Percentiles rank a stretch among this genome's conserved stretches.
Conservation (phyloP, 192 early-diverging fungal genomes). For the Coemansia sp. region DNA sequence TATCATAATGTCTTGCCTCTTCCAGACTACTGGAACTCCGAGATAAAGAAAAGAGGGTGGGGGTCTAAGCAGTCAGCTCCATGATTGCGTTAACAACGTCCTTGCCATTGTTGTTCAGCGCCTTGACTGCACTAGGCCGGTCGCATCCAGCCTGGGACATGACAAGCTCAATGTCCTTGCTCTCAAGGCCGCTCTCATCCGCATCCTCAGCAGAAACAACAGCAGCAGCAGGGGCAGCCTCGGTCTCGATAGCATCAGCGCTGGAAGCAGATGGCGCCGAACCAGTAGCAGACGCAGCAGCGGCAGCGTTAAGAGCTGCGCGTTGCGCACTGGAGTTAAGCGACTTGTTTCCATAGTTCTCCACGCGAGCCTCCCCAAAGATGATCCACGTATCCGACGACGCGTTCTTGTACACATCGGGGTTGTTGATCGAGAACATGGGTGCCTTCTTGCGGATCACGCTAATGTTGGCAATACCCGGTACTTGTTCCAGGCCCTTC, state of each 20-base stretch:
- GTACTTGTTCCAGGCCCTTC: constrained; percentile 84
- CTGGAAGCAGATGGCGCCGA: constrained; percentile 42
- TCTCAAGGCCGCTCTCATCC: constrained; percentile 81
- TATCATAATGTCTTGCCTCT: too few species aligned
- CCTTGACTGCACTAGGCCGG: constrained; percentile 88
- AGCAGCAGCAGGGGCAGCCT: constrained; percentile 9
- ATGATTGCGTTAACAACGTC: constrained; percentile 98
- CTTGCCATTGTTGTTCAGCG: constrained; percentile 80
- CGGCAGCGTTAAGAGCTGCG: constrained; percentile 45
- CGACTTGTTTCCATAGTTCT: constrained; percentile 71
- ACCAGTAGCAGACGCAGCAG: constrained; percentile 47
- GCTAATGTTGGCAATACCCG: constrained; percentile 86
- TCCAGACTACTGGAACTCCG: too few species aligned
- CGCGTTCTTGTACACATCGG: constrained; percentile 91
- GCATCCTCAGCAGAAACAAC: constrained; percentile 65
- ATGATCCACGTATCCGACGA: constrained; percentile 94
- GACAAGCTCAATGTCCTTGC: constrained; percentile 93
- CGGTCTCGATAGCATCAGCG: constrained; percentile 36
- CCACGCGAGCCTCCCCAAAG: constrained; percentile 91
- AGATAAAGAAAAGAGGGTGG: too few species aligned
- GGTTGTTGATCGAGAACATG: constrained; percentile 83
- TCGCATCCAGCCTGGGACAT: constrained; percentile 85
- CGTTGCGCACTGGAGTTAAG: constrained; percentile 63
- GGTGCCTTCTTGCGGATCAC: constrained; percentile 80
- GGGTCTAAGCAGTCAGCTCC: constrained; percentile 57